Base-by-base conservation (phyloP, 192 early-diverging fungal genomes). In the Bifiguratus adelaidae region DNA sequence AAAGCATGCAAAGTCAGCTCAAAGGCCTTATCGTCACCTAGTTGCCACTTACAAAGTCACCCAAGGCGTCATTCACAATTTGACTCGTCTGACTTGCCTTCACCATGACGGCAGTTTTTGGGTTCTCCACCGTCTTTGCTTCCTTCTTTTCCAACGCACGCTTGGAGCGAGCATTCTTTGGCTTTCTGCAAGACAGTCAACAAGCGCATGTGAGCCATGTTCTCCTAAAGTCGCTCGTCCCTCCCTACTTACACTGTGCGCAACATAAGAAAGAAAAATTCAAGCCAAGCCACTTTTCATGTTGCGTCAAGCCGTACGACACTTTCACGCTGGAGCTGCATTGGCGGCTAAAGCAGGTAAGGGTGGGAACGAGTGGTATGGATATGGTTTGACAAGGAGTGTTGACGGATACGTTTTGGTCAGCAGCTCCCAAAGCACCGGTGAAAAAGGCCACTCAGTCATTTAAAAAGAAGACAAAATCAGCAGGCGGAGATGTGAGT, bases 61-160 rank as follows among this genome's bases (percentile, higher is more conserved):
- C 76, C 27, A 99, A 73, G 4, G 89, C 86, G 58, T 84, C 77
- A 38, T 74, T 81, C 29, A 94, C 83, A 20, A 87, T 64, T 51
- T 91, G 78, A 53, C 80, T 89, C 27, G 96, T 92, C 34, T 76
- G 82, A 40, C 81, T 86, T 36, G 89, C 88, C 43, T 84, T 80
- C 24, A 97, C 63, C 56, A 97, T 87, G 22, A 99, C 74, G 30
- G 92, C 83, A 12, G 83, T 80, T 61, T 99, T 99, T 32, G 78
- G 69, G 59, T 85, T 91, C 57, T 99, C 96, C 24, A 87, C 77
- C 5, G 87, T 72, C 67, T 94, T 85, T 37, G 96, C 79, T 54
- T 90, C 94, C 42, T 86, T 74, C 60, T 91, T 88, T 50, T 88
- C 79, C 46, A 90, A 61, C 20, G 80, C 80, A 45, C 96, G 80